Evolutionary conservation across 331 rosid genomes (phyloP).

Genomic region (Quercus lobata): DNA sequence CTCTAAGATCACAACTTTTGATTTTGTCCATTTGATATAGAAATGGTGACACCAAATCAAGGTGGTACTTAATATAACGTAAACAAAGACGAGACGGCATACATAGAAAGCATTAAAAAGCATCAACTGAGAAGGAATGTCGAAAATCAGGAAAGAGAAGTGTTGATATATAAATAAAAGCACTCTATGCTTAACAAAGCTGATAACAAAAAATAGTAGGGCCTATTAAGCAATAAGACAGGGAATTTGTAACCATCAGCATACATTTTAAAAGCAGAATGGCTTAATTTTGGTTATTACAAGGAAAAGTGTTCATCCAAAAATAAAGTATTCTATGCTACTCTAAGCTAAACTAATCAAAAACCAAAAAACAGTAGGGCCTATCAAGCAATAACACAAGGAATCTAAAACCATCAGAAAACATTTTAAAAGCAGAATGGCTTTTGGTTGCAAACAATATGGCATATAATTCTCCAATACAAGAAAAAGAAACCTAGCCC

Average conservation of each 20-base stretch:
- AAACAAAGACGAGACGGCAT: background rate
- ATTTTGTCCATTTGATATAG: background rate
- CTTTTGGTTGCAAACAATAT: background rate
- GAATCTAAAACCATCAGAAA: conserved; percentile 1
- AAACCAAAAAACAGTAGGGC: background rate
- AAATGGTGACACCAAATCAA: background rate
- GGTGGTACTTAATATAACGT: background rate
- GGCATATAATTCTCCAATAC: background rate
- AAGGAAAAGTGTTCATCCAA: background rate
- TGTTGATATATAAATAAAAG: background rate
- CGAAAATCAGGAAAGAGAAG: background rate
- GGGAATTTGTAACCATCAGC: conserved; percentile 2
- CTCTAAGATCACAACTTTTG: background rate
- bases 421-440: background rate
- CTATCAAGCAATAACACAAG: background rate
- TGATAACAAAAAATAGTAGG: background rate
- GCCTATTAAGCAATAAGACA: background rate
- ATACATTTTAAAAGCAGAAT: background rate
- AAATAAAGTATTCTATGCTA: background rate
- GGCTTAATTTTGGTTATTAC: too few relatives aligned
- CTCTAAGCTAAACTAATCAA: background rate
- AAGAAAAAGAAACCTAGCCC: background rate
- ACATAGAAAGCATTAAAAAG: background rate
- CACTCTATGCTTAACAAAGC: background rate
- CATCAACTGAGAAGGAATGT: background rate